Base-by-base conservation (phyloP, 1,284 basidiomycete genomes). In the Cryptococcus amylolentus region DNA sequence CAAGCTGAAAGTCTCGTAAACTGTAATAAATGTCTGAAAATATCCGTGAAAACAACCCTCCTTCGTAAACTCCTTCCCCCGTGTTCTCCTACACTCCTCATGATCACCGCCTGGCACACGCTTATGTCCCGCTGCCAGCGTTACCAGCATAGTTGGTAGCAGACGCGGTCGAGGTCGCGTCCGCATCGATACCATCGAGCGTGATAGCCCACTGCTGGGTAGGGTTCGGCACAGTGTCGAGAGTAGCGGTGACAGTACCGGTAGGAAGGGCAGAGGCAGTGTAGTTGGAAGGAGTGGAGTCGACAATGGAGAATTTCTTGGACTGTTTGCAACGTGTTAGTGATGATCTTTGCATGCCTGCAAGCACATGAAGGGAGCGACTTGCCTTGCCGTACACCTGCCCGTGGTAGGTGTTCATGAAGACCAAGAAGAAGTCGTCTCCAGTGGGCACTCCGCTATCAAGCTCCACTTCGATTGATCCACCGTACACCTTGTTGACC, bases 131-230 rank as follows among this genome's bases (percentile, higher is more conserved):
- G 46, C 54, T 60, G 27, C 68, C 68, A 12, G 63, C 68, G 41
- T 68, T 62, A 43, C 66, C 64, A 23, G 66, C 66, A 16, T 43
- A 27, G 44, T 52, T 48, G 16, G 52, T 63, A 10, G 39, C 31
- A 1, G 41, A 47, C 2, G 62, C 62, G 1, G 64, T 48, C 5
- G 56, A 57, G 10, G 69, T 68, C n/a, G 66, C 67, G 52, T 69
- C 69, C 7, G 68, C 64, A 55, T 72, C 64, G 45, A 66, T 61
- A 69, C 73, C 73, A 56, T 68, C 63, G 27, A 74, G 57, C 2
- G 72, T 74, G 55, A 73, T 45, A 12, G 72, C 72, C 70, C 70
- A 78, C 62, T 71, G 62, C 56, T 75, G 70, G 1, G 72, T 76
- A 6, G 74, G 75, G 58, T 75, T 71, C 13, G 71, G 76, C 20